phyloP scores from a whole-genome alignment of 116 monocot genomes.

The Thalassia testudinum region DNA sequence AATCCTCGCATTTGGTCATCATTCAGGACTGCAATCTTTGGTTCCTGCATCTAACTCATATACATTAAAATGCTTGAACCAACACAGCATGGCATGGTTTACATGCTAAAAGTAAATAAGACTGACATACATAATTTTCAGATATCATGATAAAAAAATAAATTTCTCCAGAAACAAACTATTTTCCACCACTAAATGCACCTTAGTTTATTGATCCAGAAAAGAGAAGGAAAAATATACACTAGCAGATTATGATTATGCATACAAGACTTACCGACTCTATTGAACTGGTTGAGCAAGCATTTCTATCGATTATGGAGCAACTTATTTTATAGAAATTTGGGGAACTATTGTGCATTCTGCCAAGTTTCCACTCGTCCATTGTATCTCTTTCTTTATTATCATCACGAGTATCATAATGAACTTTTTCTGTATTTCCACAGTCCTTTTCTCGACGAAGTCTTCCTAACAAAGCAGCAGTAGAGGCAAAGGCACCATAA shows the following conservation, averaged over 20 bases:
- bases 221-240: not conserved
- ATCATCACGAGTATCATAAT: conserved; percentile 20
- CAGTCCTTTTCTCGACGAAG: conserved; percentile 67
- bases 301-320: conserved; percentile 44
- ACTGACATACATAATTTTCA: too few relatives aligned
- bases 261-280: conserved; percentile 30
- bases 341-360: conserved; percentile 36
- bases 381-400: conserved; percentile 15
- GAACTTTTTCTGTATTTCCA: conserved; percentile 28
- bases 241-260: not conserved
- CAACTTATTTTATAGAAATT: conserved; percentile 47
- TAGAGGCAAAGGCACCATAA: conserved; percentile 64
- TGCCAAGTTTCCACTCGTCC: conserved; percentile 30
- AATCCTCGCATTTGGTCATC: conserved; percentile 76
- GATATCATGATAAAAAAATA: not conserved
- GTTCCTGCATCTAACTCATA: conserved; percentile 40
- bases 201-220: not conserved
- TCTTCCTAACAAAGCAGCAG: conserved; percentile 80
- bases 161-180: too few relatives aligned
- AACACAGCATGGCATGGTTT: too few relatives aligned
- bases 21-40: conserved; percentile 33
- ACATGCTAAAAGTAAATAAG: too few relatives aligned
- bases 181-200: not conserved
- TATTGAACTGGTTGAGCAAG: conserved; percentile 12
- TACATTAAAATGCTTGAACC: too few relatives aligned